Conservation (phyloP, 148 eudicot species). For the Vaccinium corymbosum region DNA sequence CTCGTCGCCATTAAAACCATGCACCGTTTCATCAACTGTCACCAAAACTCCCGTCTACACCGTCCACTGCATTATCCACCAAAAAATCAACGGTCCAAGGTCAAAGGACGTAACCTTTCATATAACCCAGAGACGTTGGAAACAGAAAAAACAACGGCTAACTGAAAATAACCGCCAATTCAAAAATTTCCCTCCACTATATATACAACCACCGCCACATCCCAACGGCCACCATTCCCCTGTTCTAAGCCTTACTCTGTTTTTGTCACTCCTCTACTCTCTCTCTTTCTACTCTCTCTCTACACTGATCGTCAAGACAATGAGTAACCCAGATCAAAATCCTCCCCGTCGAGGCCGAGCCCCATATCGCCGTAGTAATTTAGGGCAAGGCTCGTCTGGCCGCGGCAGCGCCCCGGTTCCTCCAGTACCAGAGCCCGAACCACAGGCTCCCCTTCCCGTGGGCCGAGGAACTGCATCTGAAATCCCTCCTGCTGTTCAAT, state of each 20-base stretch:
- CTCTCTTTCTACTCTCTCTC: background rate
- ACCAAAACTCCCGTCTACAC: background rate
- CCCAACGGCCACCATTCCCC: background rate
- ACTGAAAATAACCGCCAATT: background rate
- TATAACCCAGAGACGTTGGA: background rate
- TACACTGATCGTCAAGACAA: background rate
- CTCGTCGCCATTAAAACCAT: too few species aligned
- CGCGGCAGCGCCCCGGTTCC: background rate
- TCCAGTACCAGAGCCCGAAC: background rate
- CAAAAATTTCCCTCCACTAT: conserved; percentile 7
- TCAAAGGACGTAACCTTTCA: background rate
- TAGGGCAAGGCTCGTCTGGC: background rate
- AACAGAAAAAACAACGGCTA: background rate
- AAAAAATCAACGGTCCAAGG: background rate
- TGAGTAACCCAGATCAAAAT: background rate
- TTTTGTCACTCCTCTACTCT: background rate
- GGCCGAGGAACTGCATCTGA: background rate
- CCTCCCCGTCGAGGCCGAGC: background rate
- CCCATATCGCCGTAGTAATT: background rate
- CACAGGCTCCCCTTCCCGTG: background rate
- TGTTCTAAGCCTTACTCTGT: background rate
- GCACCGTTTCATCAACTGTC: conserved; percentile 1
- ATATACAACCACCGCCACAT: background rate
- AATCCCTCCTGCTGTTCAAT: background rate
- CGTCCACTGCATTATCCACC: background rate